These are phyloP conservation scores for Xylaria castorea DNA, from an alignment of 495 filamentous ascomycete genomes.

Conservation along the genomic window DNA sequence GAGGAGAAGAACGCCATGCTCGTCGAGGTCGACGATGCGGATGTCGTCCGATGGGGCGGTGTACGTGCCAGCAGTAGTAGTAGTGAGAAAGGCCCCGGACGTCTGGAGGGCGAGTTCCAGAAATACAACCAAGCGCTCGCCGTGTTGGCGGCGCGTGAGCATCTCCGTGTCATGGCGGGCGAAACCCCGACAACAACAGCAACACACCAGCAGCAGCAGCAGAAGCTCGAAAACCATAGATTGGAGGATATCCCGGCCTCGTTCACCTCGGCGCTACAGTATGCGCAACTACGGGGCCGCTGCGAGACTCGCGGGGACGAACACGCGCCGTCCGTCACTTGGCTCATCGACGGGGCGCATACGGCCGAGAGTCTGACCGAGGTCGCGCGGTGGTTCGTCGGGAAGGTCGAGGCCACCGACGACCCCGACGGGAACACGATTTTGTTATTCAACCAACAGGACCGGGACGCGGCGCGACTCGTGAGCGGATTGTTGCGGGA, in stretches of 20 bases:
- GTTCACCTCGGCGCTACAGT: slow-evolving; percentile 68
- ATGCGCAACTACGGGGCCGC: slow-evolving; percentile 71
- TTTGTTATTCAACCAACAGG: slow-evolving; percentile 95
- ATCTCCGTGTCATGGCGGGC: slow-evolving; percentile 38
- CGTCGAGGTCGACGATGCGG: slow-evolving; percentile 43
- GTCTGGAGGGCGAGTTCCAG: slow-evolving; percentile 51
- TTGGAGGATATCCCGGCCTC: slow-evolving; percentile 35
- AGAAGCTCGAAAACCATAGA: neutral
- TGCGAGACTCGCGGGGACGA: slow-evolving; percentile 70
- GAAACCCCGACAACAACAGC: neutral
- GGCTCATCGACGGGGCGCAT: slow-evolving; percentile 92
- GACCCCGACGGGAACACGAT: slow-evolving; percentile 42
- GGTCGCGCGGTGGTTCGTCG: slow-evolving; percentile 75
- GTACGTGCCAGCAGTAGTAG: too few species aligned
- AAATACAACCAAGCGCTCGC: slow-evolving; percentile 55
- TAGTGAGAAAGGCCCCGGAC: slow-evolving; percentile 10
- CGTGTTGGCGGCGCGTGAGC: slow-evolving; percentile 47
- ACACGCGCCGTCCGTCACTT: slow-evolving; percentile 57
- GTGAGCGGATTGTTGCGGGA: slow-evolving; percentile 53
- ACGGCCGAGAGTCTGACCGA: slow-evolving; percentile 80
- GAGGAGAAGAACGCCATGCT: slow-evolving; percentile 45
- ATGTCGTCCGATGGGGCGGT: slow-evolving; percentile 48
- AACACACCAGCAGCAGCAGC: too few species aligned
- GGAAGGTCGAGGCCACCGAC: slow-evolving; percentile 39
- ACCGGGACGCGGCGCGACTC: slow-evolving; percentile 71